Evolutionary conservation across 1,284 basidiomycete species (phyloP), one percentile per base, ranked within the genome.

Genomic region (Sanghuangporus sanghuang): DNA sequence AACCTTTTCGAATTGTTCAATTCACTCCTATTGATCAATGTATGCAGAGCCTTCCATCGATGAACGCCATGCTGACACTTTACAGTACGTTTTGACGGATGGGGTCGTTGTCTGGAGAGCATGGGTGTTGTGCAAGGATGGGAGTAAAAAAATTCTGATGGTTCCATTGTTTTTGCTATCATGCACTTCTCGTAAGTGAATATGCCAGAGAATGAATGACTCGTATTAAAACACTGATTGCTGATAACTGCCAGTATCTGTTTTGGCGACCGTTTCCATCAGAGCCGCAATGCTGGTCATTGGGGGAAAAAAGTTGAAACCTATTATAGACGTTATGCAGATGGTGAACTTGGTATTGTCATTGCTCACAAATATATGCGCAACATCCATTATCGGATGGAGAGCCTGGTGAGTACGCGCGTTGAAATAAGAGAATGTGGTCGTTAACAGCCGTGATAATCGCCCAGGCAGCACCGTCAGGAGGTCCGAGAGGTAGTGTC

Each of bases 61-160:
- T 38, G 11, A 16, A 23, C 14, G 6, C 44, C 11, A 1, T 35
- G 23, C 39, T 32, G 39, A 57, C 11, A 6, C n/a, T 57, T 44
- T 49, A 3, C 35, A 59, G 57, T 59, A 35, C 23, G 16, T 59
- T 27, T 11, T 59, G 16, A 49, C 57, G 4, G 57, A 59, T 27
- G 35, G 44, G 42, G 44, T 59, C 14, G 57, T 59, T 48, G 57
- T 59, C n/a, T 59, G 57, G 57, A 23, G 57, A 16, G 57, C 57
- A 35, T 59, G 57, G 57, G 44, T 59, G 21, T 23, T 59, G 14
- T 59, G 57, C 16, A 23, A 38, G 49, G 23, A 49, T 14, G 27
- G 44, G 11, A 46, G 44, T 18, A 46, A 18, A 21, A 48, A 49
- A 27, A 27, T 48, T 16, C 35, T 59, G 32, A 21, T 36, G 27